Evolutionary conservation across 305 asterid species (phyloP).

Genomic region (Fraxinus paxiana): DNA sequence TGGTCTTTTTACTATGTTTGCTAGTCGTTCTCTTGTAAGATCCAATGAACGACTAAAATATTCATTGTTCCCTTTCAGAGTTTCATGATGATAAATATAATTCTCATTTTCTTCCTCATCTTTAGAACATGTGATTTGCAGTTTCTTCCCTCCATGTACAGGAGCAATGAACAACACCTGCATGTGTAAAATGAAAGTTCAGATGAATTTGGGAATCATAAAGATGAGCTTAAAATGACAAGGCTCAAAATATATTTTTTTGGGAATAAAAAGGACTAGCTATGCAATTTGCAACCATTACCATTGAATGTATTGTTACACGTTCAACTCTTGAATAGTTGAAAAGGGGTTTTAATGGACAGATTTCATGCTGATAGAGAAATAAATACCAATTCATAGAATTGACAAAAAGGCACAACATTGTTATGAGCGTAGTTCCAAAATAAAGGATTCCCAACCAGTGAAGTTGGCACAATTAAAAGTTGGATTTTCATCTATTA

Average conservation of each 20-base stretch:
- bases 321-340: neutral
- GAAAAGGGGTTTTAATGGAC: neutral
- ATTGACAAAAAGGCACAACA: neutral
- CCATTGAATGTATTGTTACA: neutral
- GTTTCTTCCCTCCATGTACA: slow-evolving; percentile 66
- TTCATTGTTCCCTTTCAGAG: slow-evolving; percentile 38
- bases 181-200: slow-evolving; percentile 22
- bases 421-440: neutral
- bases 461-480: neutral
- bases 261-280: neutral
- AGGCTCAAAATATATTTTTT: neutral
- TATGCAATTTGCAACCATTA: neutral
- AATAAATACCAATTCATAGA: neutral
- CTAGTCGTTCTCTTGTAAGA: slow-evolving; percentile 49
- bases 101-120: slow-evolving; percentile 34
- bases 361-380: neutral
- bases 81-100: slow-evolving; percentile 35
- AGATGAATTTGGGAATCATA: neutral
- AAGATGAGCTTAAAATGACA: neutral
- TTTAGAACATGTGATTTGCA: slow-evolving; percentile 46
- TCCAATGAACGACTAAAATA: slow-evolving; percentile 37
- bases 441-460: neutral
- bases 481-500: neutral
- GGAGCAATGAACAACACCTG: slow-evolving; percentile 87
- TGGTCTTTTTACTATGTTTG: slow-evolving; percentile 69